phyloP scores from a whole-genome alignment of 805 yeast genomes.

The Wickerhamiella sergipiensis region DNA sequence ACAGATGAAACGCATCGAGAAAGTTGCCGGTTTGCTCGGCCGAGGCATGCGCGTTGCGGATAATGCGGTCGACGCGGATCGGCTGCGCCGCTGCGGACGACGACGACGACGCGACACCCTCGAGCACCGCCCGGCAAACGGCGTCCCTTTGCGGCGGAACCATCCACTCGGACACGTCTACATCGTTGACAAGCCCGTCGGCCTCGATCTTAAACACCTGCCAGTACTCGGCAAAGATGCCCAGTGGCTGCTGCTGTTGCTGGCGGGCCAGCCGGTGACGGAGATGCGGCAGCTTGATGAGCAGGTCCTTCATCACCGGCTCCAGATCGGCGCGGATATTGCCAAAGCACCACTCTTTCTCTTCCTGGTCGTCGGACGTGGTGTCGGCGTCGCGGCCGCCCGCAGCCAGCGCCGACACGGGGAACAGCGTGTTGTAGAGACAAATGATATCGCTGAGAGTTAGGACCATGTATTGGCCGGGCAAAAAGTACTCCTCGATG shows the following conservation, averaged over 20 bases:
- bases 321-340: conserved; percentile 23
- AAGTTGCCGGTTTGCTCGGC: neutral
- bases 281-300: conserved; percentile 15
- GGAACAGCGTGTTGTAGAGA: conserved; percentile 19
- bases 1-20: neutral
- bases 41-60: neutral
- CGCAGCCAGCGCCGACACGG: conserved; percentile 11
- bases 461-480: conserved; percentile 19
- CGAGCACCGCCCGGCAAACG: neutral
- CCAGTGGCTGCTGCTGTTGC: conserved; percentile 12
- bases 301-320: conserved; percentile 22
- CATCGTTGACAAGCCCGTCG: conserved; percentile 20
- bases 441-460: conserved; percentile 21
- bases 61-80: neutral
- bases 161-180: conserved; percentile 10
- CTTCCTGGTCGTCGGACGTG: conserved; percentile 6
- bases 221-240: conserved; percentile 20
- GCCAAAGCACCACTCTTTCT: conserved; percentile 23
- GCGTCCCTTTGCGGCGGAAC: neutral
- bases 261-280: conserved; percentile 12
- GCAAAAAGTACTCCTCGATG: conserved; percentile 2
- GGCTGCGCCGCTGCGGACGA: no score
- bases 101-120: neutral
- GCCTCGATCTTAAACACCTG: conserved; percentile 22
- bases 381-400: conserved; percentile 3